phyloP scores from a whole-genome alignment of 371 early-diverging fungal species.

The Mortierella sp. region DNA sequence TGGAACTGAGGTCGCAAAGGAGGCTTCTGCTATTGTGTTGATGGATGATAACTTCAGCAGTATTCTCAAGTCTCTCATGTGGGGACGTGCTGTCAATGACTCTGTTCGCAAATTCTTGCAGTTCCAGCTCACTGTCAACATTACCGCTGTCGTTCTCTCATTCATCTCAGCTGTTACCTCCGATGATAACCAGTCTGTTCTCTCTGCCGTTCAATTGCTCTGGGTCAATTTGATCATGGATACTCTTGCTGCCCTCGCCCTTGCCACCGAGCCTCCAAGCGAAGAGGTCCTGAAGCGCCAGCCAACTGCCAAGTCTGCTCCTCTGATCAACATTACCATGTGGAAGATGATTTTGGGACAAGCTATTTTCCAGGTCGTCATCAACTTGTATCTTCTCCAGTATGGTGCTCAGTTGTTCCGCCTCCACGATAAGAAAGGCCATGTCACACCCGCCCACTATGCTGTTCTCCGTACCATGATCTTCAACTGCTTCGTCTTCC shows the following conservation, averaged over 20 bases:
- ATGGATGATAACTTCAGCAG: constrained; percentile 97
- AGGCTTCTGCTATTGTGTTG: constrained; percentile 95
- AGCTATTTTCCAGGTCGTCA: constrained; percentile 87
- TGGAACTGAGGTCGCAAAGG: constrained; percentile 98
- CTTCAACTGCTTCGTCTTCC: constrained; percentile 97
- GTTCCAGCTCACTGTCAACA: constrained; percentile 97
- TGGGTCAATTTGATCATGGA: constrained; percentile 95
- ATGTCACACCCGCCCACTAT: constrained; percentile 38
- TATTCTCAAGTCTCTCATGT: constrained; percentile 90
- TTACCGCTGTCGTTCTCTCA: constrained; percentile 85
- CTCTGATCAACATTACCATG: constrained; percentile 91
- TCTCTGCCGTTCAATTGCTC: constrained; percentile 87
- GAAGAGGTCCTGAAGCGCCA: constrained; percentile 81
- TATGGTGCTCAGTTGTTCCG: constrained; percentile 76
- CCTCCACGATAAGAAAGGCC: constrained; percentile 58
- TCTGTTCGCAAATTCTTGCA: constrained; percentile 96
- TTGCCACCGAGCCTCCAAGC: constrained; percentile 88
- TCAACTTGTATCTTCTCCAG: constrained; percentile 70
- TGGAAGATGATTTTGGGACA: constrained; percentile 93
- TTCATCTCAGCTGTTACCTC: constrained; percentile 71
- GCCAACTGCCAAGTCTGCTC: constrained; percentile 83
- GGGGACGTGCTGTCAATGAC: constrained; percentile 97
- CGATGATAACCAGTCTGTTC: constrained; percentile 69
- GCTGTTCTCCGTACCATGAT: constrained; percentile 82
- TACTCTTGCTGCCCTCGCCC: constrained; percentile 88